Base-by-base conservation (phyloP, 495 filamentous ascomycete genomes). In the Neurospora tetraspora region DNA sequence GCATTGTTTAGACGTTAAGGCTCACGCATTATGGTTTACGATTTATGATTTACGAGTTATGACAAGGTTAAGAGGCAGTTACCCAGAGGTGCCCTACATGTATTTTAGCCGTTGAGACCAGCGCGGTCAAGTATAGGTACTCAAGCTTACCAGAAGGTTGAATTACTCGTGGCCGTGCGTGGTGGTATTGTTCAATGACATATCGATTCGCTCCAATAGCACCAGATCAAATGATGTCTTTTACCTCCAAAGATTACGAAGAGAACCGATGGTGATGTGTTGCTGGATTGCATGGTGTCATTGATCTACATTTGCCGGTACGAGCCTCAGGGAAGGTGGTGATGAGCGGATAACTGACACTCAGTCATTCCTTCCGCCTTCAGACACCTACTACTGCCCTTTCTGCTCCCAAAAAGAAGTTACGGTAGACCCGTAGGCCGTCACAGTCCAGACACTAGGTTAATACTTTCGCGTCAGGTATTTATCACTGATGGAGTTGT, bases 261-360 rank as follows among this genome's bases (percentile, higher is more conserved):
- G 8, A 20, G 42, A 45, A n/a, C 8, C 3, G 18, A 45, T 1
- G 18, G 8, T 45, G 42, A 45, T 45, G 18, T 6, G 18, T n/a
- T n/a, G 18, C 42, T 45, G 8, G 18, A n/a, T 45, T 18, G 0
- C 8, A 20, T 0, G 42, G 0, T 0, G 18, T 20, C 18, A 0
- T 20, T 20, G 8, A 43, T 42, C 42, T 45, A 10, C 18, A n/a
- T 45, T 45, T 20, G 9, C 18, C 8, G 3, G 8, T 45, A 3
- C 18, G 8, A n/a, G 2, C 7, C 18, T 9, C 8, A 2, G 3
- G 42, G 42, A 45, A n/a, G 3, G 18, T 2, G 7, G 18, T 0
- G 3, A 45, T 20, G 4, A 9, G 20, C 42, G 1, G 8, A 45
- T n/a, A 0, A 1, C 2, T n/a, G 42, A n/a, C 3, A n/a, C 7